Conservation (phyloP, 2,329 filamentous ascomycete genomes). For the Aspergillus fumigatus region DNA sequence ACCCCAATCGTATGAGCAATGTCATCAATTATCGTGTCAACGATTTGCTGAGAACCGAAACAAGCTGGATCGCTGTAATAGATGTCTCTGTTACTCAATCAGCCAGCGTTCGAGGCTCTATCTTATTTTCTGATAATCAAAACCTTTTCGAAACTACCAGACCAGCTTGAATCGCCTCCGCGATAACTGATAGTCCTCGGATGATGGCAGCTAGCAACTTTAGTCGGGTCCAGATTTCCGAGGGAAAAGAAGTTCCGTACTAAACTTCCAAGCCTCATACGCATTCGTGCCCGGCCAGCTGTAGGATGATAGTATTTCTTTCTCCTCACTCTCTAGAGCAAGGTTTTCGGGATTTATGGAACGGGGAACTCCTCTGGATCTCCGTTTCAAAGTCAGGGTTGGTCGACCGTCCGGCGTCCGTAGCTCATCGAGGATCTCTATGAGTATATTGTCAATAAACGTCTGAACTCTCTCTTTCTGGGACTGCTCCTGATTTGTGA, state of each 20-base stretch:
- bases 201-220: conserved; percentile 46
- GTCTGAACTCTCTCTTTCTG: conserved; percentile 18
- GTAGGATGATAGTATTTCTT: conserved; percentile 29
- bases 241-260: conserved; percentile 17
- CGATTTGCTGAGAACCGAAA: conserved; percentile 54
- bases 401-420: conserved; percentile 23
- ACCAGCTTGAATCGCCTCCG: conserved; percentile 47
- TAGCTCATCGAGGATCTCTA: conserved; percentile 23
- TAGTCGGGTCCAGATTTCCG: conserved; percentile 7
- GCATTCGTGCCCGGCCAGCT: conserved; percentile 53
- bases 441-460: conserved; percentile 28
- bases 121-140: not conserved
- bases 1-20: conserved; percentile 57
- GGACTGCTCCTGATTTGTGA: not conserved
- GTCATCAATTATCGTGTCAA: conserved; percentile 58
- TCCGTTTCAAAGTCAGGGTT: conserved; percentile 26
- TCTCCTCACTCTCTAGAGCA: conserved; percentile 22
- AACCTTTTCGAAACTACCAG: conserved; percentile 55
- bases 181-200: conserved; percentile 53
- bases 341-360: conserved; percentile 26
- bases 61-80: conserved; percentile 59
- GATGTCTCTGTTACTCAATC: conserved; percentile 49
- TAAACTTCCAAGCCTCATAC: conserved; percentile 54
- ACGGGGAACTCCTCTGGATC: conserved; percentile 17
- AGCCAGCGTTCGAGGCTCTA: not conserved